phyloP scores from a whole-genome alignment of 2,329 filamentous ascomycete species.

The Aspergillus fischeri region DNA sequence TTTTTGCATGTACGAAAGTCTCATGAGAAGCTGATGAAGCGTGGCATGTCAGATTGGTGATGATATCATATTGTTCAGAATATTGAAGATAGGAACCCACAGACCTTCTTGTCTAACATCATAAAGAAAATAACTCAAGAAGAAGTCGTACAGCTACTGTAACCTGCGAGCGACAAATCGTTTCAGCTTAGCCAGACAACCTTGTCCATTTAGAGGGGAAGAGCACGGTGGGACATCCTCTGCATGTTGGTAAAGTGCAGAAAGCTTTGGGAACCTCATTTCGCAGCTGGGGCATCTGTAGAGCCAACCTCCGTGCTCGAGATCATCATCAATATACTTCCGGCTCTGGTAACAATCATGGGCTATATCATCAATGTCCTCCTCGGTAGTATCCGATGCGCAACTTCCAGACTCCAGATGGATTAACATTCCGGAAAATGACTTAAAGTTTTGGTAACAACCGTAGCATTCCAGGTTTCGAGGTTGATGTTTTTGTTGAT shows the following conservation, averaged over 20 bases:
- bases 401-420: constrained; percentile 10
- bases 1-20: too few relatives aligned
- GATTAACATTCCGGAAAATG: constrained; percentile 14
- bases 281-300: constrained; percentile 6
- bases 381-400: constrained; percentile 1
- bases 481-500: constrained; percentile 9
- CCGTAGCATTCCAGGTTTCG: constrained; percentile 14
- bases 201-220: not conserved
- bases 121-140: too few relatives aligned
- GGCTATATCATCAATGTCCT: constrained; percentile 7
- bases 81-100: too few relatives aligned
- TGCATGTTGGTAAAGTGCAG: constrained; percentile 11
- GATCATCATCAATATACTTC: constrained; percentile 4
- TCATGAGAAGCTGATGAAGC: too few relatives aligned
- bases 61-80: too few relatives aligned
- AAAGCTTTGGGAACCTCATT: constrained; percentile 5
- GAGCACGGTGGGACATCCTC: constrained; percentile 7
- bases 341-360: constrained; percentile 6
- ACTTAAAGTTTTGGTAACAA: constrained; percentile 12
- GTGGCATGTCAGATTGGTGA: too few relatives aligned
- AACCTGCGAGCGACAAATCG: constrained; percentile 1
- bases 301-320: constrained; percentile 3
- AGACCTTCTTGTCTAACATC: too few relatives aligned
- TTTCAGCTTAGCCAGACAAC: constrained; percentile 5
- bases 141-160: not conserved